Base-by-base conservation (phyloP, 306 rosid genomes). In the Dryas alaskensis region DNA sequence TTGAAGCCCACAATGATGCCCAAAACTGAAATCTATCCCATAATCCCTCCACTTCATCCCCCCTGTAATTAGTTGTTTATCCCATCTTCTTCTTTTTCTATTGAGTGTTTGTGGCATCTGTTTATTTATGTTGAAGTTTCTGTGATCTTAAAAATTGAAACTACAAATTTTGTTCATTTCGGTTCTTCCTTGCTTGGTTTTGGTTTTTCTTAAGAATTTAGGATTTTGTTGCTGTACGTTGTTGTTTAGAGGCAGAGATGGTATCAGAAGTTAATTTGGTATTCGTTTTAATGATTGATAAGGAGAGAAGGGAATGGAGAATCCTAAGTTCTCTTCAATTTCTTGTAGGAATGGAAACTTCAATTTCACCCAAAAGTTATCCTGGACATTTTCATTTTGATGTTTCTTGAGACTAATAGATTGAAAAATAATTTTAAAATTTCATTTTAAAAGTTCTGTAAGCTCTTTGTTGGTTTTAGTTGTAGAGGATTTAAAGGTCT, bases 401-500 rank as follows among this genome's bases (percentile, higher is more conserved):
- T 60, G 12, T 52, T 69, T 31, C 12, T 13, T 67, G 22, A 8
- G 37, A 31, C 22, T 60, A 31, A 60, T 31, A 12, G 43, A 60
- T 31, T 60, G 45, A 12, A 60, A 60, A 60, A 27, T 60, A 37
- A 37, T 60, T 60, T 10, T 11, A 13, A 37, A 57, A 1, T 31
- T 5, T 60, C 45, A 9, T 60, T 60, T 37, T 1, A 31, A 31
- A 1, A 11, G 19, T 12, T 60, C 6, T 54, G 8, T n/a, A 7
- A 2, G 27, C 48, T 16, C 48, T 40, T 25, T 25, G 9, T 46
- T 46, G 12, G 55, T 8, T 71, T 3, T 45, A 58, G 50, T 45
- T 45, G 47, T 40, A 25, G 31, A 72, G 54, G 37, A n/a, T 50
- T 44, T 42, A 16, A 60, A 73, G 63, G 40, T 58, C 31, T 62